phyloP scores from a whole-genome alignment of 352 stramenopile genomes.

The Phytophthora hibernalis region DNA sequence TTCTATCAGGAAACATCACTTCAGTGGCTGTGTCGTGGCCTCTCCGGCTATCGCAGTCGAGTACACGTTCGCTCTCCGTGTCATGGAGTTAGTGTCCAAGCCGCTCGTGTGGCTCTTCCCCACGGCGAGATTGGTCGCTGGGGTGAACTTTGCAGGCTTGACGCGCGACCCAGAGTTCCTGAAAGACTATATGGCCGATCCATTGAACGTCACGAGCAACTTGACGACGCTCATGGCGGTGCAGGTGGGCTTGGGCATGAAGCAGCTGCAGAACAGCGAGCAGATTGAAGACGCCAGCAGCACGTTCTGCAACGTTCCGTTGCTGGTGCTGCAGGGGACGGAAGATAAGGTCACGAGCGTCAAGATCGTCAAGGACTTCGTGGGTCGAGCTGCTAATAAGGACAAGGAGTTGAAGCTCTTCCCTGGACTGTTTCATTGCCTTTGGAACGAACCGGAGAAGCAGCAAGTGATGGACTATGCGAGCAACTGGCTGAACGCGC shows the following conservation, averaged over 20 bases:
- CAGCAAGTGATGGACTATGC: constrained; percentile 55
- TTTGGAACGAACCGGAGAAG: constrained; percentile 72
- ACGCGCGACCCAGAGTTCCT: constrained; percentile 49
- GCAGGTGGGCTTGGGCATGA: constrained; percentile 48
- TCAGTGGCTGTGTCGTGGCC: constrained; percentile 58
- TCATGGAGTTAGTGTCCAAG: constrained; percentile 48
- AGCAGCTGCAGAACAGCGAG: constrained; percentile 34
- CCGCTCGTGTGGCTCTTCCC: constrained; percentile 56
- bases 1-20: constrained; percentile 56
- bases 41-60: constrained; percentile 70
- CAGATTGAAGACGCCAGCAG: constrained; percentile 43
- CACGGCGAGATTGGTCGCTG: constrained; percentile 52
- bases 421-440: constrained; percentile 55
- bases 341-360: constrained; percentile 62
- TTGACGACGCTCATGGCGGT: constrained; percentile 55
- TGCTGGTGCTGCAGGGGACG: constrained; percentile 54
- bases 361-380: constrained; percentile 54
- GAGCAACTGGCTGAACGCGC: constrained; percentile 52
- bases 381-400: constrained; percentile 37
- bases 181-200: constrained; percentile 61
- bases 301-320: constrained; percentile 36
- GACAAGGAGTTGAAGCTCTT: constrained; percentile 76
- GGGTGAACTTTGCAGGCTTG: constrained; percentile 56
- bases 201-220: constrained; percentile 51
- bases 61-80: constrained; percentile 51